phyloP scores from a whole-genome alignment of 2,329 filamentous ascomycete genomes.

The Aspergillus persii region DNA sequence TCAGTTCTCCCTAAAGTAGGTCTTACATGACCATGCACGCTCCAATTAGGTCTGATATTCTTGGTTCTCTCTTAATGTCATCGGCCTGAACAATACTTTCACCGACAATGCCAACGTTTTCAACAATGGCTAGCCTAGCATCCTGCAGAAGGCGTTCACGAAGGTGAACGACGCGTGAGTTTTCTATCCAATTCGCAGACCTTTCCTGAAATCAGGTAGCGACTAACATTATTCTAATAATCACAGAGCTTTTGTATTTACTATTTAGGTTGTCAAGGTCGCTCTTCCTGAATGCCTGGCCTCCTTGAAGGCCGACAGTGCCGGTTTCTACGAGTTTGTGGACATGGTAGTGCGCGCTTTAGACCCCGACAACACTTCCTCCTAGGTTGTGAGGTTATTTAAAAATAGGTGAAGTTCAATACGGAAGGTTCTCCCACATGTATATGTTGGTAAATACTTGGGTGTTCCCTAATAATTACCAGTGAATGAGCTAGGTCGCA shows the following conservation, averaged over 20 bases:
- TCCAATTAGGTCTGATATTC: not conserved
- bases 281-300: not conserved
- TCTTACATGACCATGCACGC: not conserved
- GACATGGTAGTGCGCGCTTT: not conserved
- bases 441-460: too few species aligned
- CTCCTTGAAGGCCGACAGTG: not conserved
- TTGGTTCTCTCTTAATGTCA: not conserved
- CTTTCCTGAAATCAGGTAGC: not conserved
- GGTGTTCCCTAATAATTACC: not conserved
- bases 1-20: not conserved
- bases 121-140: not conserved
- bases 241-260: not conserved
- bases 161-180: not conserved
- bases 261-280: not conserved
- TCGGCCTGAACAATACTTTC: not conserved
- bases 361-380: not conserved
- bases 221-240: not conserved
- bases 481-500: too few species aligned
- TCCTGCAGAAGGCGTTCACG: not conserved
- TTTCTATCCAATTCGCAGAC: not conserved
- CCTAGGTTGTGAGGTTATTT: too few species aligned
- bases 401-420: too few species aligned
- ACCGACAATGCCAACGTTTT: not conserved
- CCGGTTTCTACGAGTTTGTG: not conserved
- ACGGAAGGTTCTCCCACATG: too few species aligned